Base-by-base conservation (phyloP, 2,329 filamentous ascomycete genomes). In the Ophiosphaerella narmari region DNA sequence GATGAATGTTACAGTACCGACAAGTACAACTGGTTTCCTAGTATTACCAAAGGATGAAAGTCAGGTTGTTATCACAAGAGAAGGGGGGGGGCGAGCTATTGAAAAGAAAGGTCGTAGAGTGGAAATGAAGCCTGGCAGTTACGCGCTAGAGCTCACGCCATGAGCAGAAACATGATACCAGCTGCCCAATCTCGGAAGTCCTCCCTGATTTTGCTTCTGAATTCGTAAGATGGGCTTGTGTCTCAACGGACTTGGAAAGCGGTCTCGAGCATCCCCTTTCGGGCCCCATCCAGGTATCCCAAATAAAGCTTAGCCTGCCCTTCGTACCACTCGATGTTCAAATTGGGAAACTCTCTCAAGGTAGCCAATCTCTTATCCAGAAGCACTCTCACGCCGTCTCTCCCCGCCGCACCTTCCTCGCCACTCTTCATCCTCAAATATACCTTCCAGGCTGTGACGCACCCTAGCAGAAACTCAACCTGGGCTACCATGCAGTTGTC, bases 1-100 rank as follows among this genome's bases (percentile, higher is more conserved):
- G 9, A 58, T 69, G 59, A 50, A 56, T 7, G 16, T 69, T 7
- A 55, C 49, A 1, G 65, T 68, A 29, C 65, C 62, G 23, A 61
- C 62, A 1, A 61, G 64, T 16, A 67, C 60, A 3, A 57, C 46
- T 2, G 60, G 53, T 8, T 50, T 45, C 24, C 16, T 64, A 33
- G 3, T 58, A 21, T 36, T 66, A 34, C 58, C 58, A 7, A 29
- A 33, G 7, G 51, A 55, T 1, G 47, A 54, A 13, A 60, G 54
- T 16, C 51, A 44, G 32, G 54, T 50, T 4, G 36, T 35, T 13
- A 35, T 57, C 4, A 50, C 16, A 7, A 45, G 48, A 13, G 11
- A 14, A 14, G 37, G 33, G 5, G 37, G 33, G 5, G 42, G 46
- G 14, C 34, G 39, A 7, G 12, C 33, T 4, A 21, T 23, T 9